These are phyloP conservation scores for Aspergillus indologenus DNA, from an alignment of 495 filamentous ascomycete species.

Conservation along the genomic window DNA sequence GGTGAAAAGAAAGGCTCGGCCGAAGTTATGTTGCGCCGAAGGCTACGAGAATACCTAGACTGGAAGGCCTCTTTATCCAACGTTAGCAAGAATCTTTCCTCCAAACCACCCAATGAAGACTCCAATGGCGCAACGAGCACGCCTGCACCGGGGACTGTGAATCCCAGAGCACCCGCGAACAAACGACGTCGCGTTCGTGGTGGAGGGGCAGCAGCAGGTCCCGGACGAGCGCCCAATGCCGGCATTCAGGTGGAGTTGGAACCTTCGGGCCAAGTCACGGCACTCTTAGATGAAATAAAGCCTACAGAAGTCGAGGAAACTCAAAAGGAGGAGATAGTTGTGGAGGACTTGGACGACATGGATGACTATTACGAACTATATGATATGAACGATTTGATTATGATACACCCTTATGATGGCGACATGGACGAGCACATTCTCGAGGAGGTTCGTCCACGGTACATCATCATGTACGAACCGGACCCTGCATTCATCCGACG, in stretches of 20 bases:
- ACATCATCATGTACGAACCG: slow-evolving; percentile 98
- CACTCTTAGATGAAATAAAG: slow-evolving; percentile 62
- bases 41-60: slow-evolving; percentile 80
- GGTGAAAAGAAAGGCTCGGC: slow-evolving; percentile 62
- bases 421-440: slow-evolving; percentile 95
- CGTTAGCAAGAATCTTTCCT: slow-evolving; percentile 74
- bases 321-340: slow-evolving; percentile 69
- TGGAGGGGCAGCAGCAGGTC: slow-evolving; percentile 57
- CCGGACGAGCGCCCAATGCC: slow-evolving; percentile 59
- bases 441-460: slow-evolving; percentile 87
- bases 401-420: slow-evolving; percentile 89
- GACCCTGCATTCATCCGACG: slow-evolving; percentile 93
- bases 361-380: slow-evolving; percentile 90
- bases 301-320: slow-evolving; percentile 61
- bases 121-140: slow-evolving; percentile 21
- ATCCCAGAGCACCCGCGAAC: slow-evolving; percentile 67
- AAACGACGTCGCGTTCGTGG: slow-evolving; percentile 90
- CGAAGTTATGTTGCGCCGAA: slow-evolving; percentile 82
- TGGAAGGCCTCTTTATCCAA: slow-evolving; percentile 91
- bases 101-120: slow-evolving; percentile 25
- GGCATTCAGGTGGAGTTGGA: slow-evolving; percentile 78
- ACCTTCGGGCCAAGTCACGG: slow-evolving; percentile 68
- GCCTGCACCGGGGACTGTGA: slow-evolving; percentile 25
- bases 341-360: slow-evolving; percentile 85
- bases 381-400: slow-evolving; percentile 83